A percentile compares a stretch with the other conserved stretches of the same genome.
phyloP scores from a whole-genome alignment of 495 filamentous ascomycete genomes.

The Gamarada debralockiae region DNA sequence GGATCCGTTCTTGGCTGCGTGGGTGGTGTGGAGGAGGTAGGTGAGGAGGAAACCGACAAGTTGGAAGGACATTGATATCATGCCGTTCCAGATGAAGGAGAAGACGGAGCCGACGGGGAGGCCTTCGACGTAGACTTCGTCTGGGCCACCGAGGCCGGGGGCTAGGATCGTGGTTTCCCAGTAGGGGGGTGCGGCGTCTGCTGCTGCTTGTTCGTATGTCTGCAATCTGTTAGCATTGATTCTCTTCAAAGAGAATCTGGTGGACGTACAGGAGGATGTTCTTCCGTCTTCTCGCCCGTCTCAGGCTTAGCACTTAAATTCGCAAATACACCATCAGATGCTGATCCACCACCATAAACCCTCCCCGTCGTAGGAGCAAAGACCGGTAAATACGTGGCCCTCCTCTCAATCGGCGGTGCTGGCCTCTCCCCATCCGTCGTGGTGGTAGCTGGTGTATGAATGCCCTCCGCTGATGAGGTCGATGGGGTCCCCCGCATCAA shows the following conservation, averaged over 20 bases:
- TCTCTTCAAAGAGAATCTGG: background rate
- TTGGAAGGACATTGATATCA: constrained; percentile 98
- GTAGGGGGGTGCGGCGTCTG: constrained; percentile 93
- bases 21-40: constrained; percentile 95
- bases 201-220: constrained; percentile 98
- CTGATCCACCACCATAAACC: constrained; percentile 62
- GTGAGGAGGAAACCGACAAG: constrained; percentile 96
- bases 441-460: background rate
- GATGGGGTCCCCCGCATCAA: constrained; percentile 63
- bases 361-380: constrained; percentile 28
- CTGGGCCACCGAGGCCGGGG: constrained; percentile 72
- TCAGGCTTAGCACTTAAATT: constrained; percentile 92
- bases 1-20: constrained; percentile 96
- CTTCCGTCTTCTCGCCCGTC: constrained; percentile 77
- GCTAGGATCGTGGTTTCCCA: constrained; percentile 99
- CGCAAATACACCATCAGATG: constrained; percentile 90
- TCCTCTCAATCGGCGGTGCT: constrained; percentile 14
- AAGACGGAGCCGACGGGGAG: constrained; percentile 94
- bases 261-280: constrained; percentile 82
- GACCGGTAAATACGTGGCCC: constrained; percentile 32
- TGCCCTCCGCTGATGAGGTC: constrained; percentile 30
- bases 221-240: constrained; percentile 36
- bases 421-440: constrained; percentile 6
- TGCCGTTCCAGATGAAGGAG: constrained; percentile 95
- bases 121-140: constrained; percentile 96